Evolutionary conservation across 768 basidiomycete genomes (phyloP), one percentile per base, ranked within the genome.

Genomic region (Dentipellis sp.): DNA sequence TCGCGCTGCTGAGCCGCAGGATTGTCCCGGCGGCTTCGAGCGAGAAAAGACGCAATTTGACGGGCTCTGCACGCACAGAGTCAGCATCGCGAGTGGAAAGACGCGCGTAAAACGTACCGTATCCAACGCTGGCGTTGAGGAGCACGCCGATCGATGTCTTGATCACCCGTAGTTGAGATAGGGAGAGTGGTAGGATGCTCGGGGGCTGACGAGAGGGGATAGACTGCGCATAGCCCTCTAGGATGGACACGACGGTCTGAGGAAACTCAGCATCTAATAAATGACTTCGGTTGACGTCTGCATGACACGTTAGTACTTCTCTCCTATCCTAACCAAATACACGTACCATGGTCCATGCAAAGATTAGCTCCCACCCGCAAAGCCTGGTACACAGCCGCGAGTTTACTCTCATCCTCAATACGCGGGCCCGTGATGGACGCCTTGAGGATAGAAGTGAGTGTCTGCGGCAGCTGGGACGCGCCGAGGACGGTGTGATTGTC

Each of bases 291-390:
- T 93, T 93, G 37, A 78, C 84, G 66, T 93, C 91, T 93, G 56
- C 17, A 40, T 36, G 36, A 50, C 50, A 23, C 56, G 56, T 56
- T 52, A 53, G 35, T 12, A 60, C 50, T 40, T 48, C 50, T 36
- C 35, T 54, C 16, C 50, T 19, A 48, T 7, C 50, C 17, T 52
- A 17, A 54, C 39, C 47, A 23, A 40, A 50, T 14, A 17, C 21
- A 67, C 80, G 58, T 61, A 83, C 88, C 83, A 63, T 92, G 88
- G 66, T 93, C 88, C 71, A 90, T 83, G 68, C 88, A 91, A 16
- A 93, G 69, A 69, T 93, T 93, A 11, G 91, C 91, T 22, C 82
- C 82, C 12, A 91, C 82, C 56, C 91, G 79, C 54, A 93, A 77
- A 34, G 91, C 70, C 66, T 92, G 87, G 57, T 79, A 79, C 21